Percentiles rank a stretch among this genome's conserved stretches.
phyloP scores from a whole-genome alignment of 2,329 filamentous ascomycete species.

The Xenoacremonium recifei region DNA sequence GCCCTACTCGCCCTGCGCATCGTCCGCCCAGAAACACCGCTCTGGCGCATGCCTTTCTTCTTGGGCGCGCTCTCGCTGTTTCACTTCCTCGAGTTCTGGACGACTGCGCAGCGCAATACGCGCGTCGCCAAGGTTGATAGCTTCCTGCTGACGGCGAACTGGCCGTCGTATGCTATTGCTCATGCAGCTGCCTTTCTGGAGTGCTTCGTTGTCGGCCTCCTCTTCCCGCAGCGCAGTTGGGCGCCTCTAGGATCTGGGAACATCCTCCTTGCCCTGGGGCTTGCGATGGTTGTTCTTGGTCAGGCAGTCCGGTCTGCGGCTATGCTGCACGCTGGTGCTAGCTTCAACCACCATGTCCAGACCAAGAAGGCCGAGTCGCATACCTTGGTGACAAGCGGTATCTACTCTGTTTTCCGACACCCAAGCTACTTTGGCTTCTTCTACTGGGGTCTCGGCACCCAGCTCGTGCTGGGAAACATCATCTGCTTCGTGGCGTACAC shows the following conservation, averaged over 20 bases:
- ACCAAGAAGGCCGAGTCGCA: slow-evolving; percentile 67
- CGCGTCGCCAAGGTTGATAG: slow-evolving; percentile 67
- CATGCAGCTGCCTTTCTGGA: slow-evolving; percentile 75
- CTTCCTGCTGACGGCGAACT: slow-evolving; percentile 84
- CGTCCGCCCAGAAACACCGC: slow-evolving; percentile 41
- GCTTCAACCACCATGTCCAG: slow-evolving; percentile 89
- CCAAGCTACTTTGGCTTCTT: slow-evolving; percentile 98
- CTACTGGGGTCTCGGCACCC: slow-evolving; percentile 96
- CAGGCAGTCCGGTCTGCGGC: slow-evolving; percentile 77
- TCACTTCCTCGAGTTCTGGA: slow-evolving; percentile 96
- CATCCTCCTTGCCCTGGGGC: slow-evolving; percentile 52
- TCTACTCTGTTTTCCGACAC: slow-evolving; percentile 77
- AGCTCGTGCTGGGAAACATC: slow-evolving; percentile 82
- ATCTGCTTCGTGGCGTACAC: slow-evolving; percentile 75
- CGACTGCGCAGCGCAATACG: slow-evolving; percentile 82
- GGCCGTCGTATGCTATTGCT: slow-evolving; percentile 78
- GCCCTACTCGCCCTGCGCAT: slow-evolving; percentile 31
- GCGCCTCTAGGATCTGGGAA: slow-evolving; percentile 43
- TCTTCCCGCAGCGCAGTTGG: slow-evolving; percentile 52
- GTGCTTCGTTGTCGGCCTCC: slow-evolving; percentile 58
- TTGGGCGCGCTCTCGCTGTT: slow-evolving; percentile 69
- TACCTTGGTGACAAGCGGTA: slow-evolving; percentile 75
- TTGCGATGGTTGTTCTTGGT: slow-evolving; percentile 64
- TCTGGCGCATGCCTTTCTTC: slow-evolving; percentile 68
- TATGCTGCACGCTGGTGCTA: slow-evolving; percentile 85